Percentiles rank a stretch among this genome's conserved stretches.
Conservation (phyloP, 352 stramenopile species). For the Globisporangium emineosum region DNA sequence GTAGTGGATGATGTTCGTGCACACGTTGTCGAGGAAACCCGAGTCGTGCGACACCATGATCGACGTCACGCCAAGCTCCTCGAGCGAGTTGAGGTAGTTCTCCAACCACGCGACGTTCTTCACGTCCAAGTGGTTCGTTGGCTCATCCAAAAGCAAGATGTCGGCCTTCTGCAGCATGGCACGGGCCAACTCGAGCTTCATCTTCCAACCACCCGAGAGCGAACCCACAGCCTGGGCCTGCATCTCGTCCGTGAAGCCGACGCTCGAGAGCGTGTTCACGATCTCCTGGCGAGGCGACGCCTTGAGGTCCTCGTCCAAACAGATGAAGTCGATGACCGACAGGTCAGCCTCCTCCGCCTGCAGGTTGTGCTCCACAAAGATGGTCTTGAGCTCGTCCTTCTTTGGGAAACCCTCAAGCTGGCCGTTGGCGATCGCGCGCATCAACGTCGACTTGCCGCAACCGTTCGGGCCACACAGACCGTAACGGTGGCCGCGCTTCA, state of each 20-base stretch:
- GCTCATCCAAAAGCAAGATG: constrained; percentile 95
- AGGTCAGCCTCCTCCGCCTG: constrained; percentile 88
- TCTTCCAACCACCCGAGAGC: constrained; percentile 95
- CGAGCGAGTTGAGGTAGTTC: constrained; percentile 87
- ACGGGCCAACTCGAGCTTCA: constrained; percentile 93
- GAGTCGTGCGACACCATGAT: constrained; percentile 97
- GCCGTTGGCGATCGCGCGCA: constrained; percentile 95
- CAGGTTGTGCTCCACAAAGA: constrained; percentile 98
- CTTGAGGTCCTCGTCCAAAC: constrained; percentile 89
- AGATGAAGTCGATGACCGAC: constrained; percentile 82
- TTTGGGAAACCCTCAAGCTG: constrained; percentile 97
- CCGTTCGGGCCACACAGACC: constrained; percentile 93
- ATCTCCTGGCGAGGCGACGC: constrained; percentile 87
- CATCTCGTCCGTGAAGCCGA: constrained; percentile 95
- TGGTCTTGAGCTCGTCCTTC: constrained; percentile 91
- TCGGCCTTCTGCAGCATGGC: constrained; percentile 95
- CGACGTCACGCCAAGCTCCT: constrained; percentile 79
- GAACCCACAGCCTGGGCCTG: constrained; percentile 90
- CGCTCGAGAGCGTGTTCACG: constrained; percentile 85
- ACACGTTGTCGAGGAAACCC: constrained; percentile 97
- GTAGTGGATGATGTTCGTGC: constrained; percentile 98
- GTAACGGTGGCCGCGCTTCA: constrained; percentile 92
- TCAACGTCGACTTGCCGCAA: constrained; percentile 95
- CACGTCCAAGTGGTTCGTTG: constrained; percentile 94
- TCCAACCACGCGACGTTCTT: constrained; percentile 92